phyloP scores from a whole-genome alignment of 306 rosid genomes.

The Gastrolobium villosum region DNA sequence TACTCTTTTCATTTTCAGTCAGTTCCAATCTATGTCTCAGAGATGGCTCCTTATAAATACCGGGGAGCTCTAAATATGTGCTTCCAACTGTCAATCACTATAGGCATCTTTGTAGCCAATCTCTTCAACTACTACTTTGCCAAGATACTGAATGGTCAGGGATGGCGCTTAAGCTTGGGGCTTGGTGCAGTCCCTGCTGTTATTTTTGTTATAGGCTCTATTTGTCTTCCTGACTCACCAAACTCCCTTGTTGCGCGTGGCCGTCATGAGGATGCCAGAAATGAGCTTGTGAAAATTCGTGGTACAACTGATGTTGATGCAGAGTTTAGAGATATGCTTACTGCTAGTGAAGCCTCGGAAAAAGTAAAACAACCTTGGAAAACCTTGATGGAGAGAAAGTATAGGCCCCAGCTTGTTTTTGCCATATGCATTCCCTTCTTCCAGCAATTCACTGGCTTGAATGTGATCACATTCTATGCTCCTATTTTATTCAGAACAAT shows the following conservation, averaged over 20 bases:
- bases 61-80: slow-evolving; percentile 78
- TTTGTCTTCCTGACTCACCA: slow-evolving; percentile 80
- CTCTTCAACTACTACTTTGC: slow-evolving; percentile 69
- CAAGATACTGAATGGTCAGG: slow-evolving; percentile 64
- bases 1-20: slow-evolving; percentile 51
- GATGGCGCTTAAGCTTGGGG: slow-evolving; percentile 87
- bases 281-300: slow-evolving; percentile 58
- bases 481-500: slow-evolving; percentile 83
- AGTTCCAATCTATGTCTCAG: slow-evolving; percentile 85
- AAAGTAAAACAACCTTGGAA: slow-evolving; percentile 68
- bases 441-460: slow-evolving; percentile 86
- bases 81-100: slow-evolving; percentile 80
- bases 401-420: slow-evolving; percentile 74
- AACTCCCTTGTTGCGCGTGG: slow-evolving; percentile 74
- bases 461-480: slow-evolving; percentile 84
- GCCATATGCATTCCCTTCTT: slow-evolving; percentile 78
- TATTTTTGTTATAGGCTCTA: slow-evolving; percentile 62
- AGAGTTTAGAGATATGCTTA: slow-evolving; percentile 65
- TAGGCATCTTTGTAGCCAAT: slow-evolving; percentile 76
- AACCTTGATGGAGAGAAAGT: slow-evolving; percentile 57
- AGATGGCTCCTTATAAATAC: slow-evolving; percentile 73
- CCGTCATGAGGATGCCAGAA: slow-evolving; percentile 55
- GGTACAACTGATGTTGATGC: slow-evolving; percentile 64
- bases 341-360: slow-evolving; percentile 66
- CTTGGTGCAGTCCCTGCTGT: slow-evolving; percentile 80